Base-by-base conservation (phyloP, 2,329 filamentous ascomycete genomes). In the Beauveria sp. region DNA sequence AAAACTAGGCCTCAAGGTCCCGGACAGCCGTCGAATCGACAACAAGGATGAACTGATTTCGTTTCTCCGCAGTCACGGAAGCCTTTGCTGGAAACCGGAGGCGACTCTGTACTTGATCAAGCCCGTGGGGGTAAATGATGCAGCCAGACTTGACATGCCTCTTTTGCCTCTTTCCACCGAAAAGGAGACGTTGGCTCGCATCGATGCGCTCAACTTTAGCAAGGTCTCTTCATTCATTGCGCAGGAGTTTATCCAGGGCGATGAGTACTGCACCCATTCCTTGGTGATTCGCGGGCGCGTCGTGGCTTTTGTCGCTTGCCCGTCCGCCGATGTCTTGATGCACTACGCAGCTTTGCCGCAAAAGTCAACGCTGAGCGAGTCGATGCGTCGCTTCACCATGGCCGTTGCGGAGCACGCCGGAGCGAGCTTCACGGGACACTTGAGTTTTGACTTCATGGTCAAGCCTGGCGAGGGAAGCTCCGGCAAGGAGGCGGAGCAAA, bases 191-290 rank as follows among this genome's bases (percentile, higher is more conserved):
- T 76, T 90, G 28, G 76, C 77, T 16, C 72, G 75, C 18, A 76
- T 91, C 14, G 62, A 67, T 1, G 16, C 74, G 70, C 67, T 75
- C 6, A 67, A 67, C 1, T 83, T 82, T 2, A 71, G 76, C 14
- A 69, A 78, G 0, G 75, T 77, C 2, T 82, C 87, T 0, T 85
- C 80, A 78, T 91, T 62, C 70, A 66, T 73, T 22, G 60, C 91
- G 26, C 88, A 92, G 68, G 84, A 91, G 68, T 90, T 81, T 70
- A 82, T 89, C 63, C 62, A 67, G 0, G 77, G 80, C 0, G 76
- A 78, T 0, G 88, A 91, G 69, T 91, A 86, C 69, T 89, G 86
- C 71, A 90, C 89, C 0, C 88, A 92, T 66, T 75, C 87, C 0
- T 76, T 92, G 3, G 74, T 92, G 4, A 77, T 91, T n/a, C 73